Conservation (phyloP, 257 asterid species). For the Fraxinus anomala region DNA sequence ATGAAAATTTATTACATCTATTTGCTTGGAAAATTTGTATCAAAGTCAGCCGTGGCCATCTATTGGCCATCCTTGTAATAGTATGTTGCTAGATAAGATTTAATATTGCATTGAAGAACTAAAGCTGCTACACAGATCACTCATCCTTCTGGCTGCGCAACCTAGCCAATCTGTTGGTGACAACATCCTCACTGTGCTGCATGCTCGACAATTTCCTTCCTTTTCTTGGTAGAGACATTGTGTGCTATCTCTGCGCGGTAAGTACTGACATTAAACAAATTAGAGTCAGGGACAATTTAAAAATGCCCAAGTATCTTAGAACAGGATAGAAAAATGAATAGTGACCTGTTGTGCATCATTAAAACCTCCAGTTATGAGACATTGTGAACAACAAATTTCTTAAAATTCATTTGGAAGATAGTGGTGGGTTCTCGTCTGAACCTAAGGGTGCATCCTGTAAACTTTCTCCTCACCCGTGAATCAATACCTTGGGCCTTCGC, state of each 20-base stretch:
- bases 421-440: constrained; percentile 51
- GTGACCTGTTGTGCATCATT: constrained; percentile 53
- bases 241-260: constrained; percentile 48
- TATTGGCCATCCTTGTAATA: too few relatives aligned
- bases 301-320: not conserved
- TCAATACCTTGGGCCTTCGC: constrained; percentile 61
- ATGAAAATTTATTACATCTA: too few relatives aligned
- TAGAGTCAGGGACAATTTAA: not conserved
- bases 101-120: not conserved
- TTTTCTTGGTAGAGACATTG: constrained; percentile 43
- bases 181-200: constrained; percentile 47
- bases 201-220: constrained; percentile 48
- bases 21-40: too few relatives aligned
- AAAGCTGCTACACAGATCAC: constrained; percentile 26
- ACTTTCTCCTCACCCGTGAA: constrained; percentile 53
- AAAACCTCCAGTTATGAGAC: constrained; percentile 45
- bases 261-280: constrained; percentile 6
- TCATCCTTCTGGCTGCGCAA: constrained; percentile 56
- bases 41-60: too few relatives aligned
- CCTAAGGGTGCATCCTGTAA: constrained; percentile 47
- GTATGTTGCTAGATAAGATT: not conserved
- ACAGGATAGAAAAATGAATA: not conserved
- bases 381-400: constrained; percentile 50
- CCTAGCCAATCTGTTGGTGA: constrained; percentile 52
- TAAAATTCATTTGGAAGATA: constrained; percentile 52